Percentiles rank a stretch among this genome's conserved stretches.
phyloP scores from a whole-genome alignment of 176 grass and related monocot genomes.

The Triticum turgidum region DNA sequence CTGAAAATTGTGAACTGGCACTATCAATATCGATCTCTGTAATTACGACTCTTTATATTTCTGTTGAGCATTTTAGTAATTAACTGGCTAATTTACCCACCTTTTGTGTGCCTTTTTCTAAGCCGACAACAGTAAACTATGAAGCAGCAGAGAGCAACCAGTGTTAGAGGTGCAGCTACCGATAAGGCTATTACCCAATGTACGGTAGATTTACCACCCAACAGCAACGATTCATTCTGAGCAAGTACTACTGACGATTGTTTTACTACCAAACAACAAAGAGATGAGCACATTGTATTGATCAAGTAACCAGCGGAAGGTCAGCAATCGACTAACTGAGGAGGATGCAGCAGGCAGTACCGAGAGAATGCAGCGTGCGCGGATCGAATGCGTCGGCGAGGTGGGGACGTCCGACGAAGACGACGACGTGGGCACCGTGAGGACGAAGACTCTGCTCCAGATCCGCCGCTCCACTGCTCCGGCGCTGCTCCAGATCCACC shows the following conservation, averaged over 20 bases:
- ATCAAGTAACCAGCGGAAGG: background rate
- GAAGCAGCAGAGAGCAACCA: background rate
- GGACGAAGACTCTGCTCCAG: too few relatives aligned
- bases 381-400: constrained; percentile 53
- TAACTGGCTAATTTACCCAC: background rate
- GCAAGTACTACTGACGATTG: too few relatives aligned
- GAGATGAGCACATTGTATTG: background rate
- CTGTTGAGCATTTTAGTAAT: background rate
- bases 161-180: background rate
- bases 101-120: background rate
- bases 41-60: background rate
- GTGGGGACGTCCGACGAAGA: background rate
- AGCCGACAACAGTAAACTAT: background rate
- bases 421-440: too few relatives aligned
- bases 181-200: background rate
- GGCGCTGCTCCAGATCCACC: too few relatives aligned
- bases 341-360: constrained; percentile 9
- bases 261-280: background rate
- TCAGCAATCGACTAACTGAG: background rate
- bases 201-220: too few relatives aligned
- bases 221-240: too few relatives aligned
- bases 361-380: constrained; percentile 47
- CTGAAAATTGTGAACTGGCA: background rate
- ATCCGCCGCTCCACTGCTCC: too few relatives aligned
- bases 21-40: background rate